Evolutionary conservation across 345 rosid genomes (phyloP), one percentile per base, ranked within the genome.

Genomic region (Citrus hindsii): DNA sequence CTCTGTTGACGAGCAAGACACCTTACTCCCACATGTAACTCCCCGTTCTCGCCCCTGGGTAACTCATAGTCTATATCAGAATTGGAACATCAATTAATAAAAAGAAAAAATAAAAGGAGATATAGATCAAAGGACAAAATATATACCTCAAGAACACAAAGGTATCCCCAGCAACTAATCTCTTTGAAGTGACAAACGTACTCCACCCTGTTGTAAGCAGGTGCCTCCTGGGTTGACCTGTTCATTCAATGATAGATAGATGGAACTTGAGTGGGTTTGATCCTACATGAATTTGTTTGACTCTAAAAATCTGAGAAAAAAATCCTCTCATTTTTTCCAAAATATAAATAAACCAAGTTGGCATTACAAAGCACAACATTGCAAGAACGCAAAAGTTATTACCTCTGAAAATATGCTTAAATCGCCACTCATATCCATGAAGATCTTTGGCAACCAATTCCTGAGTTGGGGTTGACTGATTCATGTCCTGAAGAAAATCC

Each of bases 151-250:
- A 77, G 82, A 96, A 94, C 25, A 96, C 95, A 76, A 96, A 92
- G 38, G 95, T 85, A 86, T 94, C 99, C 38, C 98, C 94, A 9
- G 97, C 97, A 63, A 88, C 93, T 78, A 96, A 84, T 88, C 88
- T 89, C 87, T 94, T 96, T 18, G 97, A 91, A 73, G 97, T 85
- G 56, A 96, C 97, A 83, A 94, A 96, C 12, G 95, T 90, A 84
- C 98, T 96, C 99, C 98, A 96, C 27, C 98, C 99, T 1, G 99
- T 94, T 19, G 97, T 94, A 68, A 96, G 90, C 79, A 94, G 84
- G 84, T 96, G 99, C 82, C 99, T 91, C 80, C 95, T 86, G 22
- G 99, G 99, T 79, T 91, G 96, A 73, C 99, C 99, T 95, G 80
- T 84, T 82, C 62, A 79, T 58, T 65, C n/a, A 61, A 33, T 53